Conservation (phyloP, 768 basidiomycete species). For the Rhodosporidiobolus odoratus region DNA sequence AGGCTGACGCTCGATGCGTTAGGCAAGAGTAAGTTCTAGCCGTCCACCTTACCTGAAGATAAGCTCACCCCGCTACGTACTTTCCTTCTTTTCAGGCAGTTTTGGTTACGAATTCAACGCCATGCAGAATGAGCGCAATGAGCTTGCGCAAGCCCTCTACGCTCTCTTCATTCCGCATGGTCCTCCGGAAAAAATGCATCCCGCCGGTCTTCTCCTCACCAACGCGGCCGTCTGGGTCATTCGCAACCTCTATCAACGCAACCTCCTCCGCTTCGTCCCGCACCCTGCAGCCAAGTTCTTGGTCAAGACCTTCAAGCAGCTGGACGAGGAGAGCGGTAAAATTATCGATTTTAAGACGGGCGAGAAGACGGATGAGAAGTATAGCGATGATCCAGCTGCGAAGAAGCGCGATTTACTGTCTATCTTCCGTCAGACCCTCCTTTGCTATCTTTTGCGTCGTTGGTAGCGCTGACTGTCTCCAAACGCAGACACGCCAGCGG, state of each 20-base stretch:
- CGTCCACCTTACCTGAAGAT: not conserved
- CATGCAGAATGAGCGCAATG: not conserved
- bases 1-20: not conserved
- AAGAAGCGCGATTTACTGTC: slow-evolving; percentile 12
- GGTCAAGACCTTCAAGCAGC: not conserved
- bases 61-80: too few species aligned
- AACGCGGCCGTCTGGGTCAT: too few species aligned
- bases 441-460: not conserved
- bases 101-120: slow-evolving; percentile 10
- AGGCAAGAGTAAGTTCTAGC: not conserved
- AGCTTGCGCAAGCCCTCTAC: not conserved
- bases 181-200: not conserved
- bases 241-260: not conserved
- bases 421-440: not conserved
- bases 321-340: slow-evolving; percentile 28
- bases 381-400: not conserved
- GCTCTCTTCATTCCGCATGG: not conserved
- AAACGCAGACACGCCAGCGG: too few species aligned
- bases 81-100: not conserved
- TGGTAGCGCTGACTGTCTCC: not conserved
- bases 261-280: slow-evolving; percentile 15
- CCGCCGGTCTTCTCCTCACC: not conserved
- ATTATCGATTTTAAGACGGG: slow-evolving; percentile 18
- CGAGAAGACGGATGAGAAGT: slow-evolving; percentile 1
- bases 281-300: not conserved